These are phyloP conservation scores for Vitis hybrid DNA, from an alignment of 177 flowering plant species.

Conservation along the genomic window DNA sequence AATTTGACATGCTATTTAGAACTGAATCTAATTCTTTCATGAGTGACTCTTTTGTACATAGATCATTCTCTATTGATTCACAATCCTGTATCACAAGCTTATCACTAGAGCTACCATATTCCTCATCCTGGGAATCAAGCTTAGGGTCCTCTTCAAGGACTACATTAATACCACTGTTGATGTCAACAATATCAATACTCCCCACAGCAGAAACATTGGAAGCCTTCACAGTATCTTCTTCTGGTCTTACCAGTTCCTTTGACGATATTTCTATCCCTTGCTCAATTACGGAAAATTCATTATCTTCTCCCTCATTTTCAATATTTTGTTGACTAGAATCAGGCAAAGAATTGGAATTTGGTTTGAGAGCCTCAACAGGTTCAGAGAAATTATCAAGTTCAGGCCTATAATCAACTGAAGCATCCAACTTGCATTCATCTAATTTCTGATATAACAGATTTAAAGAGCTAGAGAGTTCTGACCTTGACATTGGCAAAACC, in stretches of 20 bases:
- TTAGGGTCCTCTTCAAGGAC: conserved; percentile 19
- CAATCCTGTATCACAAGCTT: conserved; percentile 7
- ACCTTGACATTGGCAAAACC: conserved; percentile 39
- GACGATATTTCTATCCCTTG: conserved; percentile 28
- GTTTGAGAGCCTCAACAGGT: conserved; percentile 23
- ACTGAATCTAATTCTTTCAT: conserved; percentile 51
- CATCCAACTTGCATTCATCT: conserved; percentile 36
- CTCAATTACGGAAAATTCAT: conserved; percentile 42
- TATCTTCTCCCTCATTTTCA: conserved; percentile 26
- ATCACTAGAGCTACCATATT: conserved; percentile 2
- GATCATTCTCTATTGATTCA: conserved; percentile 16
- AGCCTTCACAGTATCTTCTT: conserved; percentile 15
- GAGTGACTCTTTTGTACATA: conserved; percentile 28
- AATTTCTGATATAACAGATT: conserved; percentile 37
- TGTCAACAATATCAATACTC: conserved; percentile 16
- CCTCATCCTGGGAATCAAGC: conserved; percentile 10
- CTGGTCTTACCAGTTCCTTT: conserved; percentile 22
- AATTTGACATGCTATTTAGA: conserved; percentile 31
- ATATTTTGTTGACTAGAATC: conserved; percentile 21
- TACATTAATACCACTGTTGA: conserved; percentile 13
- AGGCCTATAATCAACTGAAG: conserved; percentile 25
- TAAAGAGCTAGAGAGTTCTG: conserved; percentile 40
- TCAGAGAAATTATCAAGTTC: conserved; percentile 40
- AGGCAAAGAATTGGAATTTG: conserved; percentile 3
- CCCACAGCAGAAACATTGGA: conserved; percentile 17